Percentiles rank a stretch among this genome's conserved stretches.
These are phyloP conservation scores for Actinomucor elegans DNA, from an alignment of 371 early-diverging fungal genomes.

Conservation along the genomic window DNA sequence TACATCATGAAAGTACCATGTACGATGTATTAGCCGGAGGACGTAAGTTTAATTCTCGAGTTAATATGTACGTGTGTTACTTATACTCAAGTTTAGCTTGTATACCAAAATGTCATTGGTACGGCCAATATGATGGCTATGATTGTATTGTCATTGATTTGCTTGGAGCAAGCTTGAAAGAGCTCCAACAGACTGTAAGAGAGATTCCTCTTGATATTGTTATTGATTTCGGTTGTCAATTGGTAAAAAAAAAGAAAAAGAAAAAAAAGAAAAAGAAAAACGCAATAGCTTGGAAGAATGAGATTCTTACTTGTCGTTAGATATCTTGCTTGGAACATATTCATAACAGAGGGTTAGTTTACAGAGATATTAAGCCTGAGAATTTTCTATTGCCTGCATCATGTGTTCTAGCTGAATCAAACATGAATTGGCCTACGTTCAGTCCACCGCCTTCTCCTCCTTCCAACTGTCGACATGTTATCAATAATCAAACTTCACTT, in stretches of 20 bases:
- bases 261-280: no score
- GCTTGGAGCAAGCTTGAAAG: slow-evolving; percentile 93
- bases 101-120: slow-evolving; percentile 87
- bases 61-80: not conserved
- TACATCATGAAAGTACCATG: slow-evolving; percentile 50
- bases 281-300: not conserved
- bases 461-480: slow-evolving; percentile 13
- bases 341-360: slow-evolving; percentile 89
- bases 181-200: slow-evolving; percentile 63
- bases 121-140: slow-evolving; percentile 91
- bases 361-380: slow-evolving; percentile 98
- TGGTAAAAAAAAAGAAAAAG: slow-evolving; percentile 36
- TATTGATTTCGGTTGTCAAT: slow-evolving; percentile 56
- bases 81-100: slow-evolving; percentile 51
- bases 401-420: slow-evolving; percentile 6
- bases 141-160: slow-evolving; percentile 95
- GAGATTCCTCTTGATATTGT: slow-evolving; percentile 50
- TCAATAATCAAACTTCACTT: slow-evolving; percentile 22
- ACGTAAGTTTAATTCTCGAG: slow-evolving; percentile 34
- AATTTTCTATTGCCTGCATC: slow-evolving; percentile 72
- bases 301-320: slow-evolving; percentile 28
- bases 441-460: slow-evolving; percentile 16
- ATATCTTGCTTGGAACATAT: slow-evolving; percentile 84
- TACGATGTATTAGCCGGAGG: slow-evolving; percentile 53
- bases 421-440: not conserved